phyloP scores from a whole-genome alignment of 176 grass and related monocot genomes.

The Dendrocalamus sinicus region DNA sequence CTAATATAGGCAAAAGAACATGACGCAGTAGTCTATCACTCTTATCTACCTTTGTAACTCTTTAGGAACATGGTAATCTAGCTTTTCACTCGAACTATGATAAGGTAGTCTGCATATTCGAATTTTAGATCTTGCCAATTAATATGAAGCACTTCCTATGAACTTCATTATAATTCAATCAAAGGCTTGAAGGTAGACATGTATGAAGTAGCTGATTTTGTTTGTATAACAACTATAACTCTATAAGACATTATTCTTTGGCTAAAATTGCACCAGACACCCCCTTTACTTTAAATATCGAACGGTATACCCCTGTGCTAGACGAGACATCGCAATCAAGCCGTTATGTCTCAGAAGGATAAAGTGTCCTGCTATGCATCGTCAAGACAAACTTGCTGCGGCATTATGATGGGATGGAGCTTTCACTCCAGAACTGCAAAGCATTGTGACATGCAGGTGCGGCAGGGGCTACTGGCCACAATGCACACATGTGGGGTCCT shows the following conservation, averaged over 20 bases:
- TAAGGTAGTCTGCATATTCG: no score
- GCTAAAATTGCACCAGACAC: not conserved
- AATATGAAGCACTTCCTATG: no score
- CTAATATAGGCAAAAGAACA: no score
- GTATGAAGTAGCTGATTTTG: not conserved
- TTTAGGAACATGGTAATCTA: no score
- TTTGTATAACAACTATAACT: not conserved
- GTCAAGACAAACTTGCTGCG: not conserved
- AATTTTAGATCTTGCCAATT: no score
- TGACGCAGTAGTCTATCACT: no score
- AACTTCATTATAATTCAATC: not conserved
- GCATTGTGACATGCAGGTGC: not conserved
- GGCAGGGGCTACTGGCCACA: not conserved
- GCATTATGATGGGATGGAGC: not conserved
- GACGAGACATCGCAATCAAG: not conserved
- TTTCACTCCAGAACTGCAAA: not conserved
- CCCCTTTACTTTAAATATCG: conserved; percentile 3
- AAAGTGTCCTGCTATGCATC: not conserved
- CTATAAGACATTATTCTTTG: not conserved
- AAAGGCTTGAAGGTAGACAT: not conserved
- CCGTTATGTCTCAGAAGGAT: not conserved
- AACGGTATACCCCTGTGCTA: not conserved
- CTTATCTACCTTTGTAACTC: no score
- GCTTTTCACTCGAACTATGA: no score
- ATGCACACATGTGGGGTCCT: not conserved